These are phyloP conservation scores for Saccharomyces pastorianus DNA, from an alignment of 1,139 yeast genomes.

Conservation along the genomic window DNA sequence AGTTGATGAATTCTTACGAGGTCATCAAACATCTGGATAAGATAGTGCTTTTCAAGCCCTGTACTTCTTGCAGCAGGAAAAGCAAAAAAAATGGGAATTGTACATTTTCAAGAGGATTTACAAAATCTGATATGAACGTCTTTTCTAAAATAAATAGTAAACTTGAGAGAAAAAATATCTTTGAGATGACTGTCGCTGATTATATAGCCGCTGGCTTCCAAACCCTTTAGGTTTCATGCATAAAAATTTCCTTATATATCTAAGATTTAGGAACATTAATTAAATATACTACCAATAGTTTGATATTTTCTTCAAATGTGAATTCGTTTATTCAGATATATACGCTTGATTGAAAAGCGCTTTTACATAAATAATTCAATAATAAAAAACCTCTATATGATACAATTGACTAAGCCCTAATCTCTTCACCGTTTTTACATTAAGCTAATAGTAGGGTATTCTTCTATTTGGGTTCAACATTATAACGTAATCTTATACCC, in stretches of 20 bases:
- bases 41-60: slow-evolving; percentile 24
- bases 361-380: neutral
- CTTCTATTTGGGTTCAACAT: slow-evolving; percentile 52
- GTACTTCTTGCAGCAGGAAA: slow-evolving; percentile 21
- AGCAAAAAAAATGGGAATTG: slow-evolving; percentile 12
- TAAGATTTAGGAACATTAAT: neutral
- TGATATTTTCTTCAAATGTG: neutral
- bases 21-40: slow-evolving; percentile 27
- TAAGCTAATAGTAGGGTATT: neutral
- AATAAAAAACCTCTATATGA: neutral
- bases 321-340: neutral
- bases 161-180: slow-evolving; percentile 16
- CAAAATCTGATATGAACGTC: slow-evolving; percentile 26
- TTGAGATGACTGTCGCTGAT: slow-evolving; percentile 23
- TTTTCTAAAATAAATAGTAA: slow-evolving; percentile 18
- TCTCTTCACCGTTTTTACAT: neutral
- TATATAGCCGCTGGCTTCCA: slow-evolving; percentile 24
- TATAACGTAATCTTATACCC: slow-evolving; percentile 91
- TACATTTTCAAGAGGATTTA: slow-evolving; percentile 26
- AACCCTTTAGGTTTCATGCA: slow-evolving; percentile 1
- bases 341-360: neutral
- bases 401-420: neutral
- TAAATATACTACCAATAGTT: neutral
- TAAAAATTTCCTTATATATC: neutral
- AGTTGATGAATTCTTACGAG: slow-evolving; percentile 1